These are phyloP conservation scores for Eucalyptus regnans DNA, from an alignment of 345 rosid genomes.

Conservation along the genomic window DNA sequence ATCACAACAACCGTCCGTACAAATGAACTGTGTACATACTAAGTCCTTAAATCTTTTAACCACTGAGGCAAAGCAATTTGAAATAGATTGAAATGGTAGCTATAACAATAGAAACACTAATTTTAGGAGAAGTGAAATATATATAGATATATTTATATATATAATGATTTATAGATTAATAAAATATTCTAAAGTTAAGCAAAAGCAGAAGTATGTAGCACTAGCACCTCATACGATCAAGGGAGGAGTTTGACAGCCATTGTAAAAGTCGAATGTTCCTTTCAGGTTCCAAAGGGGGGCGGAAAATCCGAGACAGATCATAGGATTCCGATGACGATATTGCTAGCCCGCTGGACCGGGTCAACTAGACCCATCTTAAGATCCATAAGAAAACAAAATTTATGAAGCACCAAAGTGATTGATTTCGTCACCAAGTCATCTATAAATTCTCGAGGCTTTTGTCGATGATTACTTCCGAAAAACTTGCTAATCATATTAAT, in stretches of 20 bases:
- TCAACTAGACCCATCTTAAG: background rate
- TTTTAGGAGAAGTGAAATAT: background rate
- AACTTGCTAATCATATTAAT: background rate
- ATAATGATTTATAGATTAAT: background rate
- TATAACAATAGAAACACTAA: background rate
- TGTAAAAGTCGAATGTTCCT: background rate
- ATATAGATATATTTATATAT: background rate
- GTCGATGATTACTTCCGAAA: background rate
- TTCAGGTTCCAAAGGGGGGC: background rate
- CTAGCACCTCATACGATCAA: background rate
- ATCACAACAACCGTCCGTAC: background rate
- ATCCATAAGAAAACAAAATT: background rate
- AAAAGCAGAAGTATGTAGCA: background rate
- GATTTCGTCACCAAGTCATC: background rate
- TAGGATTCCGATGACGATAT: background rate
- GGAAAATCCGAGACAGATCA: background rate
- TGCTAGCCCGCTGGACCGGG: background rate
- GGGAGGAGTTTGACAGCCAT: background rate
- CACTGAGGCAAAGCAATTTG: background rate
- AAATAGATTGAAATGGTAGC: background rate
- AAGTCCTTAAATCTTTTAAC: background rate
- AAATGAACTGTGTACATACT: background rate
- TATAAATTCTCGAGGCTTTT: background rate
- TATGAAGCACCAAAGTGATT: background rate
- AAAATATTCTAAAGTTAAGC: background rate